Percentiles rank a stretch among this genome's conserved stretches.
phyloP scores from a whole-genome alignment of 495 filamentous ascomycete species.

The Aspergillus sparsus region DNA sequence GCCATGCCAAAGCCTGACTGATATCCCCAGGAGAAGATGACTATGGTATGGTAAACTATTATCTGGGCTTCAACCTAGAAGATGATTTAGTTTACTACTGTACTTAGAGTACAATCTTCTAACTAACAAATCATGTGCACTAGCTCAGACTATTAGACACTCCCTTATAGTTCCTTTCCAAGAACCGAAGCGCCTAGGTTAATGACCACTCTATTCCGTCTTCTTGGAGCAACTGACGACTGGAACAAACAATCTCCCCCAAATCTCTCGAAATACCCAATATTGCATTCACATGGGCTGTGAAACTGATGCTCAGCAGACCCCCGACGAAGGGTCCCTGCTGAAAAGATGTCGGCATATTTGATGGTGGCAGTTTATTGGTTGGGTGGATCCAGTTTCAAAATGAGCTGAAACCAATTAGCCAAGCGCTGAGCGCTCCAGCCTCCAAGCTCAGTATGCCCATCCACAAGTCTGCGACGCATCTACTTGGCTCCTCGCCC shows the following conservation, averaged over 20 bases:
- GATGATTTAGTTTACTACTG: no score
- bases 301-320: neutral
- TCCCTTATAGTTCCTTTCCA: neutral
- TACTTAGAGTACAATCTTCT: neutral
- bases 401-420: slow-evolving; percentile 31
- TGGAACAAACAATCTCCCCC: neutral
- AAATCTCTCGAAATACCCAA: neutral
- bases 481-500: slow-evolving; percentile 10
- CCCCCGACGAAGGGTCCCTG: neutral
- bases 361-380: slow-evolving; percentile 15
- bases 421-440: neutral
- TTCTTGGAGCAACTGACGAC: neutral
- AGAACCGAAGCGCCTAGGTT: neutral
- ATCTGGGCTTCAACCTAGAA: no score
- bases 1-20: no score
- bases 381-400: slow-evolving; percentile 19
- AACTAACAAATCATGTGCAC: neutral
- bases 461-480: neutral
- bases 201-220: neutral
- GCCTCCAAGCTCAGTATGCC: neutral
- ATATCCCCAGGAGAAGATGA: no score
- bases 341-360: slow-evolving; percentile 2
- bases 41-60: no score
- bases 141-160: neutral
- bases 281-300: neutral